Conservation (phyloP, 139 green algal genomes). For the Tetratostichococcus sp. region DNA sequence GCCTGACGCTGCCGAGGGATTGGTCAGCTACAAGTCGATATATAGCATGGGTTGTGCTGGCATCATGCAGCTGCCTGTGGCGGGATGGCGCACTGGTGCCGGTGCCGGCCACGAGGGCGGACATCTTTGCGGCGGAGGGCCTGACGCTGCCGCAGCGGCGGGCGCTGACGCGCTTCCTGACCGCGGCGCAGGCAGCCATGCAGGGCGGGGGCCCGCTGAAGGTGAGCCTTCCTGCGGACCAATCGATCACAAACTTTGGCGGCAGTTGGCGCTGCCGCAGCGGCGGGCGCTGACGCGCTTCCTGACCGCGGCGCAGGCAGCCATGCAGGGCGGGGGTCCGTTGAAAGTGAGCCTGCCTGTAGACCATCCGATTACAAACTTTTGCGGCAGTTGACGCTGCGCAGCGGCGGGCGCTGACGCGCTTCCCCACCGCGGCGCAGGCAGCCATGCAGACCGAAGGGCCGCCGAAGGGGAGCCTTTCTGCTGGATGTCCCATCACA, state of each 20-base stretch:
- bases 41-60: too few species aligned
- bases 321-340: conserved; percentile 4
- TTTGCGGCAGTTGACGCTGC: too few species aligned
- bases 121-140: conserved; percentile 72
- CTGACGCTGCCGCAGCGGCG: conserved; percentile 71
- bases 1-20: conserved; percentile 40
- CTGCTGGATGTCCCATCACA: too few species aligned
- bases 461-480: too few species aligned
- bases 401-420: too few species aligned
- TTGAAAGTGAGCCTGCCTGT: too few species aligned
- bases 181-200: conserved; percentile 13
- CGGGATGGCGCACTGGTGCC: conserved; percentile 13
- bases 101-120: conserved; percentile 63
- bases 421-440: too few species aligned
- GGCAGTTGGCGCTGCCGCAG: conserved; percentile 45
- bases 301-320: conserved; percentile 34
- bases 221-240: neutral
- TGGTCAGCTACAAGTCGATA: too few species aligned
- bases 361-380: too few species aligned
- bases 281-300: conserved; percentile 80
- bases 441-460: too few species aligned
- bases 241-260: too few species aligned
- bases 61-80: conserved; percentile 52
- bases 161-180: conserved; percentile 71
- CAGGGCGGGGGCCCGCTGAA: conserved; percentile 5